Evolutionary conservation across 2,329 filamentous ascomycete species (phyloP), one percentile per base, ranked within the genome.

Genomic region (Colletotrichum lindemuthianum): DNA sequence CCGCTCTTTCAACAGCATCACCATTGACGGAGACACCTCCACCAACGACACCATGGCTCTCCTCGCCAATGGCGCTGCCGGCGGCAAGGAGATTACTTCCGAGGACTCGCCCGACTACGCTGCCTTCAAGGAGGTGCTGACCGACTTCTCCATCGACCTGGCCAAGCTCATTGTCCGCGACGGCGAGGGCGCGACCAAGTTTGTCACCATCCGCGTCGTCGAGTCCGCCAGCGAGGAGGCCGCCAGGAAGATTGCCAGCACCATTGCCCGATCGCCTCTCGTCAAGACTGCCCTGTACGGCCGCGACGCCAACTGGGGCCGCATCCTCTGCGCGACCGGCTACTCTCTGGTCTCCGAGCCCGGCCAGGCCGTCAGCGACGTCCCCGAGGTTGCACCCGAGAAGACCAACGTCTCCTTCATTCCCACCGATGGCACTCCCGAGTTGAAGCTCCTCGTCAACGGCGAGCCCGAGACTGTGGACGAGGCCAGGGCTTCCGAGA

Each of bases 221-320:
- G 91, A 94, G 71, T 88, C 91, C 4, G 83, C 87, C 1, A 86
- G 86, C 50, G 88, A 92, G 73, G 81, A 84, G 51, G 90, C 88
- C 50, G 94, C 93, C 2, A 88, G 92, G 60, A 86, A 89, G 73
- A 90, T 97, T 66, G 96, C 94, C 10, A 91, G 90, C 67, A 90
- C 92, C 50, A 97, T 99, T 74, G 94, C 96, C 13, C 88, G 90
- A 54, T 97, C 93, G 0, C 93, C 96, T 8, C 87, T 99, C 11
- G 96, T 99, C 71, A 99, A 99, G 84, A 99, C 96, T 0, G 96
- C 96, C 0, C 84, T 99, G 44, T 99, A 99, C 78, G 96, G 96
- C 69, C 93, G 93, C 76, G 96, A 99, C 75, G 96, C 96, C 15
- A 99, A 99, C 82, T 99, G 96, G 96, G 96, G 96, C 39, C 93